phyloP scores from a whole-genome alignment of 1,139 yeast genomes.

The Suhomyces coccinellae region DNA sequence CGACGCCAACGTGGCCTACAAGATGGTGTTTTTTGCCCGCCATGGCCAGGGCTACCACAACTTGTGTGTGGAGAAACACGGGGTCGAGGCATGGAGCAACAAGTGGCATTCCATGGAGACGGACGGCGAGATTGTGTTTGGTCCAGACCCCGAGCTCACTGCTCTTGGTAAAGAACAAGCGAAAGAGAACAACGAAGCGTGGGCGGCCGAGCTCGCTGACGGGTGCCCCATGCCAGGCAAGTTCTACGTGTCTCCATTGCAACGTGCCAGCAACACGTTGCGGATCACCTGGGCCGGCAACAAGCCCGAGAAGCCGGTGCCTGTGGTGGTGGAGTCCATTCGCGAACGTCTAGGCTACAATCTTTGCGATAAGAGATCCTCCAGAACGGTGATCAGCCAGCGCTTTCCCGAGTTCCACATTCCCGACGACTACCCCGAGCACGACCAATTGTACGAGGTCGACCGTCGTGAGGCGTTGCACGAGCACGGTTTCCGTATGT shows the following conservation, averaged over 20 bases:
- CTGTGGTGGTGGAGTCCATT: slow-evolving; percentile 17
- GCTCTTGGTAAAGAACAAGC: slow-evolving; percentile 41
- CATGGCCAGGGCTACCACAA: slow-evolving; percentile 52
- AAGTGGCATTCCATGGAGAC: slow-evolving; percentile 43
- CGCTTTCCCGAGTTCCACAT: slow-evolving; percentile 36
- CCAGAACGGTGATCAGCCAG: slow-evolving; percentile 31
- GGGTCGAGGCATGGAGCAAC: slow-evolving; percentile 42
- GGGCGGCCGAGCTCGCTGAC: slow-evolving; percentile 20
- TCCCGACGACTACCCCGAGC: slow-evolving; percentile 21
- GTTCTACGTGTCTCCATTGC: slow-evolving; percentile 28
- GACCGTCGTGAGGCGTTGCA: slow-evolving; percentile 20
- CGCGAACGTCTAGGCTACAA: slow-evolving; percentile 21
- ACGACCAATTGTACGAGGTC: slow-evolving; percentile 20
- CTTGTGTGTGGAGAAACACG: slow-evolving; percentile 42
- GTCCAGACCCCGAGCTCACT: slow-evolving; percentile 49
- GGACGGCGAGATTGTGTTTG: slow-evolving; percentile 48
- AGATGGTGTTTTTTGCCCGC: slow-evolving; percentile 43
- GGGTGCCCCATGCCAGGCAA: slow-evolving; percentile 25
- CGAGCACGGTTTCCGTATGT: slow-evolving; percentile 24
- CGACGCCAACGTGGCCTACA: slow-evolving; percentile 30
- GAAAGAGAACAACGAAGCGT: slow-evolving; percentile 22
- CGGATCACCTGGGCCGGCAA: slow-evolving; percentile 25
- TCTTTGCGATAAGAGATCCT: slow-evolving; percentile 30
- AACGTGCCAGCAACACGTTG: slow-evolving; percentile 24
- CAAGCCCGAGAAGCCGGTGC: slow-evolving; percentile 15